These are phyloP conservation scores for Microbotryum intermedium DNA, from an alignment of 1,284 basidiomycete species.

Conservation along the genomic window DNA sequence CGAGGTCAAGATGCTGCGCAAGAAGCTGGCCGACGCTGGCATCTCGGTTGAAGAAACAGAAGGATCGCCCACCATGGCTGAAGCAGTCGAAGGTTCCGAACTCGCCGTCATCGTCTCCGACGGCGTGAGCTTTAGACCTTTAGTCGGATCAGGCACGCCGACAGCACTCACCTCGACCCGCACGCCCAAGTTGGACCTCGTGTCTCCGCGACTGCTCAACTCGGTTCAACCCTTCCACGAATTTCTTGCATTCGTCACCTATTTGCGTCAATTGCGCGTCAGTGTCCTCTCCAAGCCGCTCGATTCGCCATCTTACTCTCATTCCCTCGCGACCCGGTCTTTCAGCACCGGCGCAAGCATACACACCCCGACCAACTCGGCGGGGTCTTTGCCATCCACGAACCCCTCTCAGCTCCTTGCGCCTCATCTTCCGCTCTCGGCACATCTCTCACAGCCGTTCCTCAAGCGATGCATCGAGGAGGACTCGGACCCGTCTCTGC, in stretches of 20 bases:
- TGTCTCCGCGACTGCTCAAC: slow-evolving; percentile 26
- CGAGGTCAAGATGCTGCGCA: slow-evolving; percentile 18
- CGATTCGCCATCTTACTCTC: slow-evolving; percentile 1
- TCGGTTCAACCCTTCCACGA: slow-evolving; percentile 65
- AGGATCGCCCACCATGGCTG: background rate
- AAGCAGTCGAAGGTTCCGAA: background rate
- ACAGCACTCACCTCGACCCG: slow-evolving; percentile 16
- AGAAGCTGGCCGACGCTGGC: slow-evolving; percentile 7
- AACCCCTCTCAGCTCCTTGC: slow-evolving; percentile 55
- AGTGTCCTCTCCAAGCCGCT: slow-evolving; percentile 37
- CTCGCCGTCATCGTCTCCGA: slow-evolving; percentile 21
- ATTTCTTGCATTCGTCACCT: slow-evolving; percentile 69
- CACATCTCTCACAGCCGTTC: slow-evolving; percentile 60
- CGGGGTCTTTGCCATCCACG: no score
- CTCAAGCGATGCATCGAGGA: slow-evolving; percentile 70
- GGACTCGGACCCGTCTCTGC: slow-evolving; percentile 87
- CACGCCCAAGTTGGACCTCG: slow-evolving; percentile 5
- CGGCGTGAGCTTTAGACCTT: slow-evolving; percentile 2
- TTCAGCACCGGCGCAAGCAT: slow-evolving; percentile 24
- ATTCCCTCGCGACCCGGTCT: slow-evolving; percentile 9
- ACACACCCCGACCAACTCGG: slow-evolving; percentile 36
- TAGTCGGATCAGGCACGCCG: slow-evolving; percentile 7
- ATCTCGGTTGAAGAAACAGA: slow-evolving; percentile 10
- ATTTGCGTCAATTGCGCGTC: slow-evolving; percentile 65
- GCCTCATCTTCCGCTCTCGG: slow-evolving; percentile 45